Evolutionary conservation across 441 rosid genomes (phyloP).

Genomic region (Macaranga tanarius): DNA sequence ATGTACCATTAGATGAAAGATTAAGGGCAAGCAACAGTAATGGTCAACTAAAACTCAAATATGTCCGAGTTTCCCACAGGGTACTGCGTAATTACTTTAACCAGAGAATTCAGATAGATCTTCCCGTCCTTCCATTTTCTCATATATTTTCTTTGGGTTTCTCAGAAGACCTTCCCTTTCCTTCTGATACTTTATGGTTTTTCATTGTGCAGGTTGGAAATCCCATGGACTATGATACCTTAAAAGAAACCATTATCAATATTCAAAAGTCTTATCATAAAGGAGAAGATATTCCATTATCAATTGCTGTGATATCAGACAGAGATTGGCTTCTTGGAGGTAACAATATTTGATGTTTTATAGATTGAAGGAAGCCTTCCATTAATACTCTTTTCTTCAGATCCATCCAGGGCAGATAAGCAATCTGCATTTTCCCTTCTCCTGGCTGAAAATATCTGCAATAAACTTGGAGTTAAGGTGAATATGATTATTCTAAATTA

Average conservation of each 20-base stretch:
- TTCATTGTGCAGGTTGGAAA: conserved; percentile 68
- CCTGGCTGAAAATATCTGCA: conserved; percentile 91
- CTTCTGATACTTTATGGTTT: conserved; percentile 19
- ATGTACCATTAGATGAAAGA: conserved; percentile 79
- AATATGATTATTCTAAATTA: conserved; percentile 15
- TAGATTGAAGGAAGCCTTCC: conserved; percentile 12
- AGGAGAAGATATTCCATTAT: conserved; percentile 58
- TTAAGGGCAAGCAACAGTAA: conserved; percentile 37
- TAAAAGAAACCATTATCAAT: conserved; percentile 59
- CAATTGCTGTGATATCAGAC: conserved; percentile 82
- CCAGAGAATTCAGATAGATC: conserved; percentile 7
- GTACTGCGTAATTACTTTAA: conserved; percentile 38
- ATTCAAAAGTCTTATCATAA: conserved; percentile 52
- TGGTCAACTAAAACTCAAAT: conserved; percentile 50
- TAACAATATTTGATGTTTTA: conserved; percentile 29
- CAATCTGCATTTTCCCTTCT: conserved; percentile 86
- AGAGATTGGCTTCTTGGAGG: conserved; percentile 73
- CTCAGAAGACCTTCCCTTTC: conserved; percentile 14
- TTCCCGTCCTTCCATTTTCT: background rate
- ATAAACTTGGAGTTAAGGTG: conserved; percentile 76
- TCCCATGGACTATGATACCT: conserved; percentile 75
- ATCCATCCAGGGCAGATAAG: conserved; percentile 89
- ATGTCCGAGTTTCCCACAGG: conserved; percentile 62
- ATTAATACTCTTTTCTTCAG: conserved; percentile 42
- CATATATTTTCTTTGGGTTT: background rate